Evolutionary conservation across 805 yeast species (phyloP).

Genomic region (Saturnispora bothae): DNA sequence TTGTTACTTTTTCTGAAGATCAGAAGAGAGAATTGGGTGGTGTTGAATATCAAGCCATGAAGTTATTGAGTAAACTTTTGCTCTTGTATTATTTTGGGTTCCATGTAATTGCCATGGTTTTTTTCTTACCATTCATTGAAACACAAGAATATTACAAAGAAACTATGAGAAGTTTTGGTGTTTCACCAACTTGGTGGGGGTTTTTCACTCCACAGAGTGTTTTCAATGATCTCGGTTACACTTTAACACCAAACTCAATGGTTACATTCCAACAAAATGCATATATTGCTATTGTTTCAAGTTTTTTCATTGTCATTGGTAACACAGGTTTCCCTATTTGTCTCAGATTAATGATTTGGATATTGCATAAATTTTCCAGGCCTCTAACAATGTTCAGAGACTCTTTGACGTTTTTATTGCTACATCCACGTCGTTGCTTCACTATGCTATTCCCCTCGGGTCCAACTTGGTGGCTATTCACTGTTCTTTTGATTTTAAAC

Average conservation of each 20-base stretch:
- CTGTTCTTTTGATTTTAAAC: conserved; percentile 63
- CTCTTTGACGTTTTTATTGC: conserved; percentile 74
- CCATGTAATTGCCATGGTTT: conserved; percentile 43
- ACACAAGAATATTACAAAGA: conserved; percentile 31
- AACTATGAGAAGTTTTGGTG: conserved; percentile 43
- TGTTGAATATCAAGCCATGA: conserved; percentile 87
- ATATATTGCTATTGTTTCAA: conserved; percentile 51
- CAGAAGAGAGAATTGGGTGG: conserved; percentile 96
- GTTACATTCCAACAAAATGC: conserved; percentile 49
- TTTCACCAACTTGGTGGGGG: conserved; percentile 88
- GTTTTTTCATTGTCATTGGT: conserved; percentile 77
- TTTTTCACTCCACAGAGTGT: conserved; percentile 71
- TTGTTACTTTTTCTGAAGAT: conserved; percentile 65
- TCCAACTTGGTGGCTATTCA: conserved; percentile 91
- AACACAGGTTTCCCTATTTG: conserved; percentile 91
- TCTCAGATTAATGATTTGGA: conserved; percentile 75
- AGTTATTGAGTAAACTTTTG: conserved; percentile 58
- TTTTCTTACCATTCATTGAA: conserved; percentile 55
- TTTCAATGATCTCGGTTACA: conserved; percentile 78
- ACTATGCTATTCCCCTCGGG: conserved; percentile 83
- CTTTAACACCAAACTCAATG: conserved; percentile 79
- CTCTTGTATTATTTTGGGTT: conserved; percentile 65
- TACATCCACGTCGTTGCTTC: conserved; percentile 96
- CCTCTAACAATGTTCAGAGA: conserved; percentile 59
- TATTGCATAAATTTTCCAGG: conserved; percentile 53